These are phyloP conservation scores for Themeda triandra DNA, from an alignment of 176 grass and related monocot species.

Conservation along the genomic window DNA sequence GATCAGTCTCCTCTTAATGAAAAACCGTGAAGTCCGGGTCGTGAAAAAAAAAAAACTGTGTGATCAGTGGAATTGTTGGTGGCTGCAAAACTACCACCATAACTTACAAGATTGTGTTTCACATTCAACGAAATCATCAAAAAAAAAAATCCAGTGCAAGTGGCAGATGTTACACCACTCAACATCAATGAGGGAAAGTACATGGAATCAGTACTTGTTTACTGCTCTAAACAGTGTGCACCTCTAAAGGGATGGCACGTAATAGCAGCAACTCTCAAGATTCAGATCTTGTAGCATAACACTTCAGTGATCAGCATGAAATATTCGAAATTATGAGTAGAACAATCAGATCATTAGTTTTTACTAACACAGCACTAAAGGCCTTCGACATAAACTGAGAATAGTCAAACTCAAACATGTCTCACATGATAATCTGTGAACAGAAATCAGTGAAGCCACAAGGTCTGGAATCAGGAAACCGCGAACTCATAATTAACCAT, in stretches of 20 bases:
- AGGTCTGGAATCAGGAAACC: neutral
- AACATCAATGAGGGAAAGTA: neutral
- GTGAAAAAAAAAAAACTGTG: too few relatives aligned
- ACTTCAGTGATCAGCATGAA: neutral
- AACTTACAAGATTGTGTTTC: neutral
- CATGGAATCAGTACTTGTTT: neutral
- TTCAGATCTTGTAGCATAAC: neutral
- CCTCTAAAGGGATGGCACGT: neutral
- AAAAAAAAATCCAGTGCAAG: neutral
- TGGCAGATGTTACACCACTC: neutral
- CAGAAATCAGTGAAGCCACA: neutral
- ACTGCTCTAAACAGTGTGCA: slow-evolving; percentile 9
- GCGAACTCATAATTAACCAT: neutral
- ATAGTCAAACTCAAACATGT: neutral
- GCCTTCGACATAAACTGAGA: neutral
- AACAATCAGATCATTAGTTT: neutral
- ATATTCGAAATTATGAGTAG: neutral
- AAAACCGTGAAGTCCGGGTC: too few relatives aligned
- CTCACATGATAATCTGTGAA: neutral
- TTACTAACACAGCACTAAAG: neutral
- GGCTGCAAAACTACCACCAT: neutral
- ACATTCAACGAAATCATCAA: neutral
- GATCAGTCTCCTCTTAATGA: too few relatives aligned
- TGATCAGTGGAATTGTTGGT: neutral
- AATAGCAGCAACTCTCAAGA: neutral